Evolutionary conservation across 495 filamentous ascomycete genomes (phyloP), one percentile per base, ranked within the genome.

Genomic region (Annulohypoxylon maeteangense): DNA sequence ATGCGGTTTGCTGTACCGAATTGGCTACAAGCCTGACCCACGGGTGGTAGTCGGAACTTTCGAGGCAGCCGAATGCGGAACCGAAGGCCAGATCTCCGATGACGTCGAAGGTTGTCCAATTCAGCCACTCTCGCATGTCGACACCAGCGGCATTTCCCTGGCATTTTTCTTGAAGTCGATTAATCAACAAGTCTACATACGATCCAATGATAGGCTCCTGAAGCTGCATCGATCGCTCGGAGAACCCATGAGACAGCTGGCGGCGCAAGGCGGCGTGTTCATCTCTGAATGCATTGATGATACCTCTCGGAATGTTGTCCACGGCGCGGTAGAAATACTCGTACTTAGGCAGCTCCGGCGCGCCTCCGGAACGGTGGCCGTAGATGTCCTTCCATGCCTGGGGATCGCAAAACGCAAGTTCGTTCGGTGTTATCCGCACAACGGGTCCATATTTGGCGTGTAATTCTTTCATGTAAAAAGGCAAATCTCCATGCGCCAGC

Each of bases 51-150:
- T 78, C 69, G 2, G 70, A 68, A 2, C 71, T 78, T 20, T 83
- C 74, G 6, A 88, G 71, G 44, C 84, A 83, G 29, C 76, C 78
- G 63, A 88, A 88, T 5, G 81, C 75, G 50, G 86, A 81, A 10
- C 83, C 84, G 65, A 87, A 85, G 16, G 79, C 78, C 5, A 88
- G 73, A 48, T 89, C 86, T 1, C 85, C 85, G 42, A 85, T 85
- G 7, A 86, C 74, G 36, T 87, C 86, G 47, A 88, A 87, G 1
- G 84, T 84, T 0, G 79, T 82, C 65, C 74, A 86, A 42, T 83
- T 86, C 23, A 81, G 79, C 86, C 84, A 86, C 40, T 79, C 70
- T 0, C 67, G 69, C 27, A 87, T 77, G 60, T 82, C 76, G 0
- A 84, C 62, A 4, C 74, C 3, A 31, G 20, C 31, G 16, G 40